Conservation (phyloP, 1,284 basidiomycete species). For the Dichomitus squalens region DNA sequence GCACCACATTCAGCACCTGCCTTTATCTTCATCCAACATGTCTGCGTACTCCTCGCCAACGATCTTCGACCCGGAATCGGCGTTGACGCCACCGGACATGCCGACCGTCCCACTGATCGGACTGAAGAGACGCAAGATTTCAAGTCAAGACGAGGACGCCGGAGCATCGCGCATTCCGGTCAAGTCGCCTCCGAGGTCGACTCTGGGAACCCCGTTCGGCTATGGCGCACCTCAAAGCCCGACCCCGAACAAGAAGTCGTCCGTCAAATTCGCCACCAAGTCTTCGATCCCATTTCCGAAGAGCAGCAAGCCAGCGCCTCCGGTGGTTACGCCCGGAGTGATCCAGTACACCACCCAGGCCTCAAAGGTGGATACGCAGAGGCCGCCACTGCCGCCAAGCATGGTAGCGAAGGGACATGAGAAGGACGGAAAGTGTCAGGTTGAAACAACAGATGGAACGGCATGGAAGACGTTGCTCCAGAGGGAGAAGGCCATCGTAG, state of each 20-base stretch:
- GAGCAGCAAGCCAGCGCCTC: constrained; percentile 11
- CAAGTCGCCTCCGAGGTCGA: constrained; percentile 5
- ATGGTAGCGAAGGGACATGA: constrained; percentile 3
- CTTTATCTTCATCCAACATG: not conserved
- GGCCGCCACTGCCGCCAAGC: constrained; percentile 2
- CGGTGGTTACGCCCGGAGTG: constrained; percentile 18
- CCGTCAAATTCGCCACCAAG: constrained; percentile 2
- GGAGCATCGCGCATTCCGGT: constrained; percentile 7
- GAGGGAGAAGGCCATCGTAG: constrained; percentile 19
- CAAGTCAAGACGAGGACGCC: constrained; percentile 15
- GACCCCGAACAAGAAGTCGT: constrained; percentile 1
- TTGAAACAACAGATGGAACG: not conserved
- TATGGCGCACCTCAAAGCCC: constrained; percentile 1
- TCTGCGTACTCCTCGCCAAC: constrained; percentile 2
- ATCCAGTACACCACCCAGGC: constrained; percentile 7
- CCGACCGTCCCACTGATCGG: constrained; percentile 3
- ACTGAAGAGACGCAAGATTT: constrained; percentile 13
- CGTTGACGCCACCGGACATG: constrained; percentile 13
- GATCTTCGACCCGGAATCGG: not conserved
- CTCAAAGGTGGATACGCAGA: not conserved
- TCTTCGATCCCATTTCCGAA: constrained; percentile 16
- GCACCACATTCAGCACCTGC: not conserved
- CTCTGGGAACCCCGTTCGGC: not conserved
- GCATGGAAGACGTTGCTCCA: constrained; percentile 21
- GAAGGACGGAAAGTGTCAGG: constrained; percentile 6